A percentile compares a stretch with the other conserved stretches of the same genome.
These are phyloP conservation scores for Coelastrella sp. DNA, from an alignment of 139 green algal genomes.

Conservation along the genomic window DNA sequence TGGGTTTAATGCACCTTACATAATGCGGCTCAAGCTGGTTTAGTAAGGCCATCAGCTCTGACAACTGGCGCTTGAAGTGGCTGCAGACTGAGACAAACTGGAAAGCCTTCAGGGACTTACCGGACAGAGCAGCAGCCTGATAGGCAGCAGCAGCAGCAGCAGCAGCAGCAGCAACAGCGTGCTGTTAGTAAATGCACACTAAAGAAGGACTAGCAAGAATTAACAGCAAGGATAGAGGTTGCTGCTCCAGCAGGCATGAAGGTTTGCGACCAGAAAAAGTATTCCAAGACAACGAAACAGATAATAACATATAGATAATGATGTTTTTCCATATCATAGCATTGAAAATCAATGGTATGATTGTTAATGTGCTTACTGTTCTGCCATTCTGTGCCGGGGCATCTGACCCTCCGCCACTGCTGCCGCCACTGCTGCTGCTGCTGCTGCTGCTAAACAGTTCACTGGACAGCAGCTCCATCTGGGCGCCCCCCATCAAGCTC, in stretches of 20 bases:
- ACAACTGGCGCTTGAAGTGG: slow-evolving; percentile 97
- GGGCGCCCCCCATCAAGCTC: slow-evolving; percentile 78
- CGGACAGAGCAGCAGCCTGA: background rate
- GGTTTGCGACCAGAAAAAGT: no score
- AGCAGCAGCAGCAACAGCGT: background rate
- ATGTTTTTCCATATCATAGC: background rate
- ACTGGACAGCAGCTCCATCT: slow-evolving; percentile 66
- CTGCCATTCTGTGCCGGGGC: background rate
- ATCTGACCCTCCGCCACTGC: background rate
- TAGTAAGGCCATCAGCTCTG: slow-evolving; percentile 94
- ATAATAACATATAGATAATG: background rate
- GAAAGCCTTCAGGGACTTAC: slow-evolving; percentile 35
- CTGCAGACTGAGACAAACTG: slow-evolving; percentile 60
- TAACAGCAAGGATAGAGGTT: no score
- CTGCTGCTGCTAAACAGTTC: slow-evolving; percentile 55
- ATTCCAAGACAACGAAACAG: no score
- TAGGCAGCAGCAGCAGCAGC: background rate
- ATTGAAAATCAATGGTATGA: background rate
- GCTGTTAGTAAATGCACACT: no score
- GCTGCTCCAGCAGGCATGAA: no score
- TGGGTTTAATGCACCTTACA: slow-evolving; percentile 99
- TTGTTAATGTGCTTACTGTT: background rate
- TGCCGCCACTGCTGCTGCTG: background rate
- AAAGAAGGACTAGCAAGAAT: no score
- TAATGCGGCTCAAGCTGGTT: slow-evolving; percentile 97